phyloP scores from a whole-genome alignment of 2,329 filamentous ascomycete species.

The Colletotrichum sp. region DNA sequence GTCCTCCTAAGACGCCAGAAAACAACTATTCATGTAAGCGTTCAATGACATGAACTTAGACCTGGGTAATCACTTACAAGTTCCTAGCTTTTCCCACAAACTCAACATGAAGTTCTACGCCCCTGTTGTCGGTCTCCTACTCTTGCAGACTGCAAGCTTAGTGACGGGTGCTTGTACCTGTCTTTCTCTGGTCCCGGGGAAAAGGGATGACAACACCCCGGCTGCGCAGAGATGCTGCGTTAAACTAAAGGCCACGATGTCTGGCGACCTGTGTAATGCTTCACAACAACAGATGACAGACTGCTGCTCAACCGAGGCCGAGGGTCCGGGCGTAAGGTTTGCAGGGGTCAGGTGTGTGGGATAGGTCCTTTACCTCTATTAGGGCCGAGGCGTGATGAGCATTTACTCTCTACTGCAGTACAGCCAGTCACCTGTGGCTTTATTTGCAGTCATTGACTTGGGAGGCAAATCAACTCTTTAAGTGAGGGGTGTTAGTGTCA shows the following conservation, averaged over 20 bases:
- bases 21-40: not conserved
- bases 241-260: not conserved
- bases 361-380: not conserved
- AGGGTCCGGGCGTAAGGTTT: not conserved
- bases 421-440: fast-evolving
- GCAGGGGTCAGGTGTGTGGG: not conserved
- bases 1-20: fast-evolving
- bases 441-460: not conserved
- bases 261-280: not conserved
- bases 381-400: not conserved
- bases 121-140: not conserved
- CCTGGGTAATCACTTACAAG: not conserved
- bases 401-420: not conserved
- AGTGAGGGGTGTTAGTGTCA: not conserved
- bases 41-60: fast-evolving
- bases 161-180: not conserved
- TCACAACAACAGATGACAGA: not conserved
- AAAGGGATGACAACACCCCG: not conserved
- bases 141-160: not conserved
- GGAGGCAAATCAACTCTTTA: not conserved
- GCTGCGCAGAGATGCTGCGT: not conserved
- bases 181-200: not conserved
- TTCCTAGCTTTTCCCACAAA: not conserved
- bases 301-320: not conserved
- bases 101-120: not conserved